Base-by-base conservation (phyloP, 768 basidiomycete genomes). In the Leccinum imitatum region DNA sequence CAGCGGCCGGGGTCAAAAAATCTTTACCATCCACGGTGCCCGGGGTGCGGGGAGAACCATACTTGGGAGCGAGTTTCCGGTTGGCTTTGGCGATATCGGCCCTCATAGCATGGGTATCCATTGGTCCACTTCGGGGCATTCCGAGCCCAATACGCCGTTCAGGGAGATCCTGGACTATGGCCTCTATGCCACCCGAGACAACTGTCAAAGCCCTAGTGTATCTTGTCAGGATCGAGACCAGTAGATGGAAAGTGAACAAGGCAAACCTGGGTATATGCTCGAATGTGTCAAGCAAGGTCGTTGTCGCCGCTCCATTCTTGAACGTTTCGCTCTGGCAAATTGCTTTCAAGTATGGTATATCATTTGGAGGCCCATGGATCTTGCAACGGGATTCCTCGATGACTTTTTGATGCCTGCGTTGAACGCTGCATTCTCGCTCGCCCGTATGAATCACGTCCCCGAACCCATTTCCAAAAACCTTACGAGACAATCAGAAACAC, bases 11-110 rank as follows among this genome's bases (percentile, higher is more conserved):
- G 14, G 87, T 87, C 60, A 84, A 74, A 68, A 80, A 83, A 54
- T 81, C 82, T 21, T 74, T 75, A 17, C 65, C 66, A 5, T 74
- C 76, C 13, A 78, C 83, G 47, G 66, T 55, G 59, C 85, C 84
- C 0, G 90, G 91, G 0, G 91, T 93, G 37, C 87, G 75, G 3
- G 91, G 90, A 4, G 87, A 87, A 6, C 87, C 87, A 64, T 85
- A 89, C 51, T 82, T 80, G 39, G 86, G 84, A 1, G 70, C 73
- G 19, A 89, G 73, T 51, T 84, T 78, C 39, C 86, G 78, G 10
- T 79, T 81, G n/a, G 84, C 84, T 56, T 88, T 85, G 9, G 83
- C 82, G 52, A 85, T 77, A 50, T 95, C 91, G 0, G 81, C 81
- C 75, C 90, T 92, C 69, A 92, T 72, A 4, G 80, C 78, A 66